Evolutionary conservation across 129 eudicot species (phyloP), one percentile per base, ranked within the genome.

Genomic region (Flaveria ramosissima): DNA sequence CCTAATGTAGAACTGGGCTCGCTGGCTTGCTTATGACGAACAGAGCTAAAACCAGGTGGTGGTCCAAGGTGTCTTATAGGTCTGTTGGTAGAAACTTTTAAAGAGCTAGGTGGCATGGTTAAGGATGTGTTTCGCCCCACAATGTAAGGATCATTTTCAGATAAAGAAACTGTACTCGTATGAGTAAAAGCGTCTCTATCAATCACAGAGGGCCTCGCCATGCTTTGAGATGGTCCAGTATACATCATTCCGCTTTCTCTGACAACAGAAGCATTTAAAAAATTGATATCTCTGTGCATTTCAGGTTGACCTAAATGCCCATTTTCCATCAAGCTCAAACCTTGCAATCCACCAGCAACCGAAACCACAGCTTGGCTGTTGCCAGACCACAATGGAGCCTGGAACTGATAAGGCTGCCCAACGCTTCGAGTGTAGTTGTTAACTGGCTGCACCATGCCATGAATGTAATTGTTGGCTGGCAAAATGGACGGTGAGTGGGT

Each of bases 31-130:
- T 84, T 88, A 50, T 86, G 82, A 11, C 86, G 86, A 57, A 83
- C 86, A 79, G 85, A 75, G 57, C 59, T 86, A 81, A 88, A 88
- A 42, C 93, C 93, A 57, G 93, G 93, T 63, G 93, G 93, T 15
- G 93, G 93, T 14, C 93, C 93, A 27, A 81, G 81, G 77, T 83
- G 93, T 77, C 93, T 83, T 27, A 88, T 83, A 45, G 90, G 90
- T 16, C 85, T 80, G 57, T 72, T 78, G 4, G 61, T 62, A 45
- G 80, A 77, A 68, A 36, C 82, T 81, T 81, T 88, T 61, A 73
- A 23, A 48, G 84, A 81, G 63, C 83, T 47, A 27, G 69, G 66
- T 74, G 84, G 74, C 53, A 79, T 55, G 12, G 65, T 56, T 1
- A 84, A 52, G 27, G 65, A 62, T 12, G 79, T 69, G 14, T 70